A percentile compares a stretch with the other conserved stretches of the same genome.
Conservation (phyloP, 2,329 filamentous ascomycete genomes). For the Aspergillus sp. region DNA sequence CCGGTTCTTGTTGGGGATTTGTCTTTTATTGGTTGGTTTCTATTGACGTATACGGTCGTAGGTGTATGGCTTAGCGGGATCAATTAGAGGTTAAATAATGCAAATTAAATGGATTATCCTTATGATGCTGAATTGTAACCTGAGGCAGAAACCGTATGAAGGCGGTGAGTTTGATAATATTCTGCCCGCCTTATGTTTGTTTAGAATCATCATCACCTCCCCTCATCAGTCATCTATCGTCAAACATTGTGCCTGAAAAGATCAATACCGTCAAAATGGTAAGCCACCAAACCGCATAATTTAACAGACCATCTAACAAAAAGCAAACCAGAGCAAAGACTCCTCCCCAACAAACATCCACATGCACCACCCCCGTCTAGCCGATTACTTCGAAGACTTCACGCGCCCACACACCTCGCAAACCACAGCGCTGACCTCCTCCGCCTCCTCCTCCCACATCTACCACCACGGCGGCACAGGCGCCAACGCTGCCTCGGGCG, state of each 20-base stretch:
- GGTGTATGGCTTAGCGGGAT: too few species aligned
- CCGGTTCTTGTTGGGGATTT: too few species aligned
- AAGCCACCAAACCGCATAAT: not conserved
- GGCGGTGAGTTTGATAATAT: not conserved
- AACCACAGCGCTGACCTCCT: slow-evolving; percentile 9
- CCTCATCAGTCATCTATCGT: not conserved
- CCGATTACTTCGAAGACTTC: slow-evolving; percentile 49
- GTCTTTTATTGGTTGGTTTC: too few species aligned
- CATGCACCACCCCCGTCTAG: slow-evolving; percentile 44
- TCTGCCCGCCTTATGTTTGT: not conserved
- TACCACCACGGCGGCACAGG: slow-evolving; percentile 13
- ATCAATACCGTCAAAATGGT: not conserved
- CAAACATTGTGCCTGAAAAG: not conserved
- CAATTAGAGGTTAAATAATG: too few species aligned
- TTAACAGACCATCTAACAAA: slow-evolving; percentile 2
- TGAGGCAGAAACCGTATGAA: not conserved
- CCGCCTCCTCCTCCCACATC: slow-evolving; percentile 9
- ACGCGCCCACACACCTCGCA: slow-evolving; percentile 39
- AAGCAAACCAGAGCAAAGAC: slow-evolving; percentile 41
- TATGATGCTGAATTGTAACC: not conserved
- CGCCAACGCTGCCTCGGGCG: slow-evolving; percentile 6
- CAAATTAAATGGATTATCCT: too few species aligned
- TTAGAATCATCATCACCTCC: not conserved
- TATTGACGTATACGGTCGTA: too few species aligned
- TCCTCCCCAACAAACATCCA: slow-evolving; percentile 46